phyloP scores from a whole-genome alignment of 2,329 filamentous ascomycete species.

The Fusarium penzigii region DNA sequence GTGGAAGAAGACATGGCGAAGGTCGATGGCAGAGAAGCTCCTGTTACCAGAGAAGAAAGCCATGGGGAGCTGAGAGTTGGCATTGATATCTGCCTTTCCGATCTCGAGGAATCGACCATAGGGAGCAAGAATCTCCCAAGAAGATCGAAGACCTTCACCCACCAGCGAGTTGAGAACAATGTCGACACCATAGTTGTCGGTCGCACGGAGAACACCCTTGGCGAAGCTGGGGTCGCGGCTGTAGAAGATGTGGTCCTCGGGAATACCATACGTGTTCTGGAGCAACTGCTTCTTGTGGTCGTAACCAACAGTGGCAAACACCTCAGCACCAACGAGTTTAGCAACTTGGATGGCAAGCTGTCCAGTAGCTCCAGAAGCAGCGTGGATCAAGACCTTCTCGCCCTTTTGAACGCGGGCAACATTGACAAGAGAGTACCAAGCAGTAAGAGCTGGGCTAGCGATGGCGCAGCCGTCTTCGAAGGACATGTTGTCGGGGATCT shows the following conservation, averaged over 20 bases:
- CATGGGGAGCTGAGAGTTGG: conserved; percentile 29
- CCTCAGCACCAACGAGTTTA: conserved; percentile 24
- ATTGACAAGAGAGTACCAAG: conserved; percentile 19
- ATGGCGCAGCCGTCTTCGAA: conserved; percentile 5
- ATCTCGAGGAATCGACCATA: conserved; percentile 39
- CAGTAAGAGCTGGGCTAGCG: conserved; percentile 19
- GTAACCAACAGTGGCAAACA: conserved; percentile 37
- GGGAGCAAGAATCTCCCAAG: conserved; percentile 35
- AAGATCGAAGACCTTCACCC: conserved; percentile 30
- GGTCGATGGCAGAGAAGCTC: conserved; percentile 16
- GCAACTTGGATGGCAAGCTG: conserved; percentile 33
- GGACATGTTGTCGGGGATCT: conserved; percentile 12
- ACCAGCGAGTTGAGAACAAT: conserved; percentile 34
- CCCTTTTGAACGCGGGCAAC: conserved; percentile 12
- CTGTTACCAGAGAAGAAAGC: conserved; percentile 30
- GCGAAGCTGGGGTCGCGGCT: conserved; percentile 13
- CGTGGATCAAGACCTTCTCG: conserved; percentile 35
- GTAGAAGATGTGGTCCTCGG: conserved; percentile 32
- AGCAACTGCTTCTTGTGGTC: conserved; percentile 33
- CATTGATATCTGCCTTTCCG: conserved; percentile 32
- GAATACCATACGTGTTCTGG: conserved; percentile 29
- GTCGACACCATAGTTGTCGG: conserved; percentile 32
- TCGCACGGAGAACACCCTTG: conserved; percentile 9
- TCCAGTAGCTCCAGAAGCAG: conserved; percentile 27
- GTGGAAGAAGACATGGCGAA: conserved; percentile 25